These are phyloP conservation scores for Phaeosphaeriaceae sp. DNA, from an alignment of 2,329 filamentous ascomycete species.

Conservation along the genomic window DNA sequence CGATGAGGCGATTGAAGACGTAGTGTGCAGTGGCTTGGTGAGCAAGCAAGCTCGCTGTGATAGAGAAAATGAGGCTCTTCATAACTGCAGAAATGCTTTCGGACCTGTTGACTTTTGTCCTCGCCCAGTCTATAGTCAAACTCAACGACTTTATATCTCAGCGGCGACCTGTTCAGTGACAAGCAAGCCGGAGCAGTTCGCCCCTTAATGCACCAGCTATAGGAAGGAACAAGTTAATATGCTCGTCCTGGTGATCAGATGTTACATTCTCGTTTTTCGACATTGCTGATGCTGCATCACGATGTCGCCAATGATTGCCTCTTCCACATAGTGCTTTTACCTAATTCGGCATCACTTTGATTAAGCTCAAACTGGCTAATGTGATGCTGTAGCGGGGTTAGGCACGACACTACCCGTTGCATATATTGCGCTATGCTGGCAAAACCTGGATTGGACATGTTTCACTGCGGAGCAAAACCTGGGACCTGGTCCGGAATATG, in stretches of 20 bases:
- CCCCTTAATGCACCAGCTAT: background rate
- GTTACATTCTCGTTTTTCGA: conserved; percentile 2
- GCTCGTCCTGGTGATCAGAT: conserved; percentile 4
- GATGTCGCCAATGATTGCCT: conserved; percentile 7
- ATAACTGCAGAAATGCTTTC: background rate
- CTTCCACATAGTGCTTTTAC: conserved; percentile 4
- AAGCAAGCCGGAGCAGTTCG: background rate
- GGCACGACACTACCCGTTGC: background rate
- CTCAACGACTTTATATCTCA: background rate
- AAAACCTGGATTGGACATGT: conserved; percentile 10
- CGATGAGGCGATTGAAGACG: conserved; percentile 22
- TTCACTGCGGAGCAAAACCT: background rate
- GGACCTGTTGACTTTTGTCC: background rate
- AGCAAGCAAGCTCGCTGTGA: conserved; percentile 3
- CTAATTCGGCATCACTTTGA: conserved; percentile 9
- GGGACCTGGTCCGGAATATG: background rate
- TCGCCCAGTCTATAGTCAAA: background rate
- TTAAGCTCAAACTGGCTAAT: conserved; percentile 15
- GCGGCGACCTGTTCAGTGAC: background rate
- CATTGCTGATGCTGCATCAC: conserved; percentile 2
- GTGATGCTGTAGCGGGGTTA: conserved; percentile 3
- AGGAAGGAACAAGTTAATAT: conserved; percentile 1
- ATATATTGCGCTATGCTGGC: conserved; percentile 11
- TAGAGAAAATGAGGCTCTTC: background rate
- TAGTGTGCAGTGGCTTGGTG: conserved; percentile 9